Conservation (phyloP, 768 basidiomycete genomes). For the Podaxis rugospora region DNA sequence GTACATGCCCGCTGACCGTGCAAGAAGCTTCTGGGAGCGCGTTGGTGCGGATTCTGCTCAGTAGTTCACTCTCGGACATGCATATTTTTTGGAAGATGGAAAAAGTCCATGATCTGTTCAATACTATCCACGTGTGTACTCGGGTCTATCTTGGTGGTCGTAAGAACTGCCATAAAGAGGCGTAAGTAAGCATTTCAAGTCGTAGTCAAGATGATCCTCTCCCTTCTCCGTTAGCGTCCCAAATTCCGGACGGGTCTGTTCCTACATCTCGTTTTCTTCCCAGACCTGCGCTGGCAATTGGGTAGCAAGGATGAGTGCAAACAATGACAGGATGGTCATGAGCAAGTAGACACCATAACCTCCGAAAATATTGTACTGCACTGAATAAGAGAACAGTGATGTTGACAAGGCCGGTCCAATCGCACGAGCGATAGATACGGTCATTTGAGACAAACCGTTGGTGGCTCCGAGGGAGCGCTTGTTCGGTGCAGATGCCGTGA, state of each 20-base stretch:
- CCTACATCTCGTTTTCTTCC: slow-evolving; percentile 19
- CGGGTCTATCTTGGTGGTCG: background rate
- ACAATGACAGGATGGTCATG: slow-evolving; percentile 27
- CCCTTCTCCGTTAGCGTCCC: background rate
- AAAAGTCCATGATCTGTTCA: background rate
- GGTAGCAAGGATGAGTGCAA: slow-evolving; percentile 27
- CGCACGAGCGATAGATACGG: slow-evolving; percentile 40
- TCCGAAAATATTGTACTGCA: slow-evolving; percentile 39
- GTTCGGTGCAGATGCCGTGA: slow-evolving; percentile 46
- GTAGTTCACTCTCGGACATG: background rate
- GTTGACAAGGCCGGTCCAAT: slow-evolving; percentile 46
- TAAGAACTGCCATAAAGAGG: background rate
- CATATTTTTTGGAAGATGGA: background rate
- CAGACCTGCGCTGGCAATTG: slow-evolving; percentile 34
- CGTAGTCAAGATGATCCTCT: background rate
- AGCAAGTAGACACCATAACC: slow-evolving; percentile 44
- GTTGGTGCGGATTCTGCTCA: background rate
- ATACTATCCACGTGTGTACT: background rate
- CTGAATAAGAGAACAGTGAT: slow-evolving; percentile 50
- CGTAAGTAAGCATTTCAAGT: background rate
- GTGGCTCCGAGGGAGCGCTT: slow-evolving; percentile 46
- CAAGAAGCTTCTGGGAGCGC: slow-evolving; percentile 4
- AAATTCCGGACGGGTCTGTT: background rate
- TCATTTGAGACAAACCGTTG: slow-evolving; percentile 46
- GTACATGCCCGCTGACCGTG: background rate